phyloP scores from a whole-genome alignment of 192 early-diverging fungal species.

The Gaertneriomyces sp. region DNA sequence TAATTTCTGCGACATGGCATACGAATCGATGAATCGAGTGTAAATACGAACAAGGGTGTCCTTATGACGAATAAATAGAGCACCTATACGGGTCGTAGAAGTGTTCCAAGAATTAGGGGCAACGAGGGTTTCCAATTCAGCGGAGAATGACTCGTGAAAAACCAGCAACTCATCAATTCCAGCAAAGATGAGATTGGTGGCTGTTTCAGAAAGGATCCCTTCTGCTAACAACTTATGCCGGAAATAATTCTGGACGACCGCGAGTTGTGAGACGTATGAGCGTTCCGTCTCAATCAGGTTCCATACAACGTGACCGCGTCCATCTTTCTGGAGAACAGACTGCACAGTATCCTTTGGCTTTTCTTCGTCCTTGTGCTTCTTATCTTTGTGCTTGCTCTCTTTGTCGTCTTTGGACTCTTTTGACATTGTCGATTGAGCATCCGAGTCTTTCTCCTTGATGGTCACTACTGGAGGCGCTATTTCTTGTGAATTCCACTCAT shows the following conservation, averaged over 20 bases:
- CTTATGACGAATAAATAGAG: conserved; percentile 43
- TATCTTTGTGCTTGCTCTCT: not conserved
- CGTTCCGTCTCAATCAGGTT: conserved; percentile 45
- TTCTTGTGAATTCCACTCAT: conserved; percentile 35
- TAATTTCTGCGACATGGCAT: conserved; percentile 35
- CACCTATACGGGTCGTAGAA: conserved; percentile 34
- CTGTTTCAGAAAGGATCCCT: conserved; percentile 31
- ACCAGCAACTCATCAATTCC: conserved; percentile 40
- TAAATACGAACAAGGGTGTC: conserved; percentile 36
- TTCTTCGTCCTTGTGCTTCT: not conserved
- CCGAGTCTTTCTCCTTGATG: conserved; percentile 15
- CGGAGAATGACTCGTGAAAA: conserved; percentile 37
- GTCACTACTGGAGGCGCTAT: conserved; percentile 17
- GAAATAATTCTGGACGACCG: conserved; percentile 43
- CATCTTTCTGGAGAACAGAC: conserved; percentile 22
- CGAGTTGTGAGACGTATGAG: conserved; percentile 40
- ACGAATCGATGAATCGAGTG: conserved; percentile 40
- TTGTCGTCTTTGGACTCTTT: not conserved
- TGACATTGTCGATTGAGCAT: not conserved
- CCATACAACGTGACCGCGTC: conserved; percentile 36
- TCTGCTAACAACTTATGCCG: conserved; percentile 27
- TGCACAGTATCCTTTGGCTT: conserved; percentile 20
- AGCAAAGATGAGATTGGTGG: conserved; percentile 43
- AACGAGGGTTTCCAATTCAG: conserved; percentile 38
- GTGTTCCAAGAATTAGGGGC: conserved; percentile 32